Conservation (phyloP, 306 rosid genomes). For the Rosa chinensis region DNA sequence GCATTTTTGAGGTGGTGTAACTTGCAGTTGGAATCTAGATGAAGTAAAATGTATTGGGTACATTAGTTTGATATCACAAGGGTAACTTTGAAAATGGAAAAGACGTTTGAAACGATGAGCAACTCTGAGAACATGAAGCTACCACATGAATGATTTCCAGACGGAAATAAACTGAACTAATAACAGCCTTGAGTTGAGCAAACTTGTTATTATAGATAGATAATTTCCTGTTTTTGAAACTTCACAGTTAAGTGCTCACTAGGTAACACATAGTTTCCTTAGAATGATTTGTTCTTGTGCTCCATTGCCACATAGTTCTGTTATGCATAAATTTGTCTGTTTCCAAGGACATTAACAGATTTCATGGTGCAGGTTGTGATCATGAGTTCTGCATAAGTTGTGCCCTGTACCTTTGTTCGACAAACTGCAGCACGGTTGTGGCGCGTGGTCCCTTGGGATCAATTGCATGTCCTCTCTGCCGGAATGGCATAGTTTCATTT, state of each 20-base stretch:
- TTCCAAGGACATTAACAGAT: not conserved
- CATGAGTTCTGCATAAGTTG: constrained; percentile 94
- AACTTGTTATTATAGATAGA: not conserved
- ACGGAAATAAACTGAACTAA: not conserved
- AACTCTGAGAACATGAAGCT: not conserved
- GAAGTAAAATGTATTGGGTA: not conserved
- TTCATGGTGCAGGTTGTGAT: constrained; percentile 68
- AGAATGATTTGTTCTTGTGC: not conserved
- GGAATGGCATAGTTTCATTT: constrained; percentile 83
- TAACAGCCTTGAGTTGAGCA: not conserved
- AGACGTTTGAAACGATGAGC: not conserved
- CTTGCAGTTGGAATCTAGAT: not conserved
- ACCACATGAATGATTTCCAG: not conserved
- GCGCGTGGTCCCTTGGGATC: constrained; percentile 73
- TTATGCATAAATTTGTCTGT: not conserved
- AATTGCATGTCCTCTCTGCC: constrained; percentile 89
- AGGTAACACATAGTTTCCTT: not conserved
- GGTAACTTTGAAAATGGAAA: not conserved
- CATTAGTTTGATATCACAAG: not conserved
- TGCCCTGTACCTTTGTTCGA: constrained; percentile 89
- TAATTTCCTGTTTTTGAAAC: not conserved
- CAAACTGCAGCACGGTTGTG: constrained; percentile 46
- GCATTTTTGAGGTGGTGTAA: not conserved
- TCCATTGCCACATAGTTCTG: not conserved
- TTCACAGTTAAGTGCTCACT: not conserved